Evolutionary conservation across 2,329 filamentous ascomycete genomes (phyloP), one percentile per base, ranked within the genome.

Genomic region (Aureobasidium sp.): DNA sequence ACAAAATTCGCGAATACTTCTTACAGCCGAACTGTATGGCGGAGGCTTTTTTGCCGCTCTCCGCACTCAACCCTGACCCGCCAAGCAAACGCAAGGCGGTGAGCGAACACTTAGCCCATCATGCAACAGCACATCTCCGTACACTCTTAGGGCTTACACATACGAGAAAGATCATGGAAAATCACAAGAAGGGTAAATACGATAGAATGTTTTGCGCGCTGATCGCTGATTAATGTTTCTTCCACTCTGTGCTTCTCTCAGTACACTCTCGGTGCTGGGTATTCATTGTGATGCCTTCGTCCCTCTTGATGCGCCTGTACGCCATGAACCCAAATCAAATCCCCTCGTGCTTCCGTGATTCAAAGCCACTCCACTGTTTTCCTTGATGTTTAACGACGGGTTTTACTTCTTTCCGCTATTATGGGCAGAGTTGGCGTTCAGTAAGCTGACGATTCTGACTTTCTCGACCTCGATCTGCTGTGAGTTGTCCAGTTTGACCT

Each of bases 361-460:
- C 17, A 10, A 53, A 17, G 12, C 20, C 39, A 6, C 50, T 39
- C 20, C 9, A 37, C 20, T 20, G 32, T 43, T 17, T 5, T 3
- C 8, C 26, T 5, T 7, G 2, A 17, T 7, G 6, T 29, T 2
- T 29, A 7, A 26, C 12, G 26, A 7, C 7, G 46, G 32, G 8
- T 3, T 43, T 29, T 46, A 57, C 53, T 57, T 57, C 39, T 57
- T 57, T 15, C 53, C 53, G 13, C 15, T 46, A 29, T 57, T 57
- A n/a, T 46, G 41, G 29, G 53, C 24, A 24, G 53, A 57, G 41
- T 46, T 57, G 53, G 53, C 53, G 24, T 57, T 57, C 27, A 57
- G 29, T 41, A 57, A 97, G 77, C 90, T 95, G 55, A 99, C 94
- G 69, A 99, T 99, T 86, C 97, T 97, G 76, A 99, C 90, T 75